Evolutionary conservation across 2,329 filamentous ascomycete genomes (phyloP), one percentile per base, ranked within the genome.

Genomic region (Claviceps humidiphila): DNA sequence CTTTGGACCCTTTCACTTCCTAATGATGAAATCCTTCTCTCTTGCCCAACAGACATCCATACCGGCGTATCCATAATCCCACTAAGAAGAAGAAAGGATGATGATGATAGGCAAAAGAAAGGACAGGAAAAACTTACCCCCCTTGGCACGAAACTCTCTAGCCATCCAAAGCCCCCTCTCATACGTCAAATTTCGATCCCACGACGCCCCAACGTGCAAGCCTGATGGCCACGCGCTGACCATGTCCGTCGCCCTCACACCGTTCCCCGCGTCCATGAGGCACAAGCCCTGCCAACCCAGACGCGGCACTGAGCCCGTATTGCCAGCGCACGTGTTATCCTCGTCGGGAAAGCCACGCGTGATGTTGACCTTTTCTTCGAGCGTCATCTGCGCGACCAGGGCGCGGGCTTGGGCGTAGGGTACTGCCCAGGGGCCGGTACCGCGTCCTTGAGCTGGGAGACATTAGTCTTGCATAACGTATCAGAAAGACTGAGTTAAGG

Each of bases 351-450:
- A 76, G 42, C 72, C 72, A n/a, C 68, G 63, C 1, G 73, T 75
- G 5, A 74, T 63, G 54, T 76, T 75, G 38, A 68, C 79, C 61
- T 82, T 85, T 60, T 86, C 82, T 13, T 82, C 81, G 1, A 85
- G 64, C 0, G 81, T 85, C 76, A 86, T 78, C 50, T 77, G 74
- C 30, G 68, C 66, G 9, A 85, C 81, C 2, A 86, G 65, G 1
- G 66, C 62, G 38, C 73, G 69, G 1, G 82, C 82, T 55, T 75
- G 78, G 44, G 66, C 65, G 59, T 84, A 85, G 43, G 81, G 80
- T 26, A 70, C 68, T 7, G 70, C 68, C 82, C 82, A 86, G 30
- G 53, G 53, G 1, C 68, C 71, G 2, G 55, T 50, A 5, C 66
- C 66, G 48, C 63, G 62, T 4, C 64, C 63, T 5, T 56, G 38